phyloP scores from a whole-genome alignment of 768 basidiomycete species.

The Tephrocybe sp. region DNA sequence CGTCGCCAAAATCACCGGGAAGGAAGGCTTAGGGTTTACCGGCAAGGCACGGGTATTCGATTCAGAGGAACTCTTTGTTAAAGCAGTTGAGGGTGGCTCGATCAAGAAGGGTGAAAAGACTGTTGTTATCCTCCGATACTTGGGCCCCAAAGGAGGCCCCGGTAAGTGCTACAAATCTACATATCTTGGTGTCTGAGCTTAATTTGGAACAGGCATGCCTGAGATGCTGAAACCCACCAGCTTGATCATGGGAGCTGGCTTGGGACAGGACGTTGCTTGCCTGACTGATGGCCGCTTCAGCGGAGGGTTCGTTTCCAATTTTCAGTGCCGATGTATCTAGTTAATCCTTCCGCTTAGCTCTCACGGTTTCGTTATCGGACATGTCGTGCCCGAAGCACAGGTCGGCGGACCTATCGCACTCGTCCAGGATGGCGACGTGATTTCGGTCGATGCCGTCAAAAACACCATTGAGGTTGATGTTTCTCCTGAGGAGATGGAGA shows the following conservation, averaged over 20 bases:
- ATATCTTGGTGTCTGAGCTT: slow-evolving; percentile 16
- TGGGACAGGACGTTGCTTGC: slow-evolving; percentile 94
- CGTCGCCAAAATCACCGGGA: slow-evolving; percentile 96
- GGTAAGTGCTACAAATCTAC: slow-evolving; percentile 47
- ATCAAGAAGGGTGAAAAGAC: slow-evolving; percentile 97
- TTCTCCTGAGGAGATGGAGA: slow-evolving; percentile 73
- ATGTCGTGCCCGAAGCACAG: slow-evolving; percentile 95
- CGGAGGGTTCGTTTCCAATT: slow-evolving; percentile 71
- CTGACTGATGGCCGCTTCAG: slow-evolving; percentile 98
- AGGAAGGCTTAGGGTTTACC: slow-evolving; percentile 86
- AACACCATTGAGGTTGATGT: slow-evolving; percentile 83
- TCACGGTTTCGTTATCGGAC: slow-evolving; percentile 95
- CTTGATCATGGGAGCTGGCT: slow-evolving; percentile 97
- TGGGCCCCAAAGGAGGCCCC: slow-evolving; percentile 96
- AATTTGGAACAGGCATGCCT: slow-evolving; percentile 75
- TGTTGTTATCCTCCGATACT: slow-evolving; percentile 90
- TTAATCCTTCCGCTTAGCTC: slow-evolving; percentile 51
- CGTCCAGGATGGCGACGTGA: slow-evolving; percentile 82
- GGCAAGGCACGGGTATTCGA: slow-evolving; percentile 95
- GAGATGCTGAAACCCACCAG: slow-evolving; percentile 99
- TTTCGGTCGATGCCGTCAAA: slow-evolving; percentile 84
- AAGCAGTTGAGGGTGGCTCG: slow-evolving; percentile 82
- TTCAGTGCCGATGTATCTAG: slow-evolving; percentile 14
- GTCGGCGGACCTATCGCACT: slow-evolving; percentile 92
- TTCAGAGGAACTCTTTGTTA: slow-evolving; percentile 81